Evolutionary conservation across 2,329 filamentous ascomycete genomes (phyloP).

Genomic region (Dryadomyces quercivorus): DNA sequence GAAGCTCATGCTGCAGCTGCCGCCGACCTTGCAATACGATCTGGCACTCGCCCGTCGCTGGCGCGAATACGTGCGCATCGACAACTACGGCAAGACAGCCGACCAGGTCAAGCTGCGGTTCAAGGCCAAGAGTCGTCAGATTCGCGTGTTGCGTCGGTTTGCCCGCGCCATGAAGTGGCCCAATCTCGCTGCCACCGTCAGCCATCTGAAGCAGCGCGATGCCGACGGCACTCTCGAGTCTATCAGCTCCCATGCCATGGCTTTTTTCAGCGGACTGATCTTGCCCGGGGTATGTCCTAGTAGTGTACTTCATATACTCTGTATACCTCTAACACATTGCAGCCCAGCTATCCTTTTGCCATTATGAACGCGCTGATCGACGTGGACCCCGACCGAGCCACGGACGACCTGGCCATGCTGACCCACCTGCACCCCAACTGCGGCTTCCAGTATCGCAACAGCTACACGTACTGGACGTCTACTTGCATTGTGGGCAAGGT

Average conservation of each 20-base stretch:
- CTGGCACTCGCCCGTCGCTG: slow-evolving; percentile 62
- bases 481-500: slow-evolving; percentile 65
- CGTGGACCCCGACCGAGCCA: slow-evolving; percentile 56
- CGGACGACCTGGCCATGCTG: slow-evolving; percentile 52
- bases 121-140: slow-evolving; percentile 53
- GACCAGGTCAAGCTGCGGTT: slow-evolving; percentile 51
- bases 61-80: slow-evolving; percentile 57
- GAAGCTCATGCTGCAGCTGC: slow-evolving; percentile 51
- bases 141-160: slow-evolving; percentile 56
- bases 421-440: slow-evolving; percentile 56
- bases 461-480: slow-evolving; percentile 66
- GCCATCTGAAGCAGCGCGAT: slow-evolving; percentile 48
- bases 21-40: slow-evolving; percentile 60
- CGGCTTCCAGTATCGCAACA: slow-evolving; percentile 63
- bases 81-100: slow-evolving; percentile 41
- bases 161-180: slow-evolving; percentile 67
- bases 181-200: slow-evolving; percentile 53
- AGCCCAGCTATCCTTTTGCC: slow-evolving; percentile 56
- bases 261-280: slow-evolving; percentile 64
- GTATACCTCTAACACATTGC: neutral
- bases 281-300: slow-evolving; percentile 43
- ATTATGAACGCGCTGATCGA: slow-evolving; percentile 71
- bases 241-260: slow-evolving; percentile 59
- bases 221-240: slow-evolving; percentile 44
- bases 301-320: neutral